Conservation (phyloP, 2,329 filamentous ascomycete genomes). For the Emericellopsis cladophorae region DNA sequence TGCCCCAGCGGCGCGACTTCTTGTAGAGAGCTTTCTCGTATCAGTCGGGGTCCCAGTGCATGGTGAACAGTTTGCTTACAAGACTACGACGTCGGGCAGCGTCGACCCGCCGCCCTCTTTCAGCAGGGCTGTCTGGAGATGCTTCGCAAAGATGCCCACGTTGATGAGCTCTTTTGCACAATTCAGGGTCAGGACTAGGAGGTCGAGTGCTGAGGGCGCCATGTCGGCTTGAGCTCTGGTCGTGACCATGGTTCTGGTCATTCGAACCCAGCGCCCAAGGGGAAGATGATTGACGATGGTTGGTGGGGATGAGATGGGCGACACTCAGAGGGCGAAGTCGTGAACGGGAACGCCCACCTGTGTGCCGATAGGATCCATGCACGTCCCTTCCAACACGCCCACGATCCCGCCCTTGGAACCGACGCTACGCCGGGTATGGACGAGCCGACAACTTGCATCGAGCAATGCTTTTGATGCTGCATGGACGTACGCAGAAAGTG, state of each 20-base stretch:
- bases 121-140: conserved; percentile 49
- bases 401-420: too few relatives aligned
- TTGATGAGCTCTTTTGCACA: conserved; percentile 65
- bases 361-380: too few relatives aligned
- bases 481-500: too few relatives aligned
- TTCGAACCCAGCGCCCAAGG: too few relatives aligned
- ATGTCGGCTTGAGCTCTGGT: conserved; percentile 6
- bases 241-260: not conserved
- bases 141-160: conserved; percentile 54
- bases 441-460: too few relatives aligned
- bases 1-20: conserved; percentile 78
- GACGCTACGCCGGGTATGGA: too few relatives aligned
- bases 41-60: not conserved
- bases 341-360: too few relatives aligned
- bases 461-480: too few relatives aligned
- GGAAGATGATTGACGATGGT: too few relatives aligned
- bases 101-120: conserved; percentile 23
- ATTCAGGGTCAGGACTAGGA: conserved; percentile 83
- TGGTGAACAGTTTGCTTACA: conserved; percentile 28
- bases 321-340: not conserved
- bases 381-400: too few relatives aligned
- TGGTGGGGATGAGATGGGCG: not conserved
- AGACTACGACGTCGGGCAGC: conserved; percentile 41
- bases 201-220: conserved; percentile 41
- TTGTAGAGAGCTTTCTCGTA: conserved; percentile 55